Evolutionary conservation across 345 rosid genomes (phyloP).

Genomic region (Viola odorata): DNA sequence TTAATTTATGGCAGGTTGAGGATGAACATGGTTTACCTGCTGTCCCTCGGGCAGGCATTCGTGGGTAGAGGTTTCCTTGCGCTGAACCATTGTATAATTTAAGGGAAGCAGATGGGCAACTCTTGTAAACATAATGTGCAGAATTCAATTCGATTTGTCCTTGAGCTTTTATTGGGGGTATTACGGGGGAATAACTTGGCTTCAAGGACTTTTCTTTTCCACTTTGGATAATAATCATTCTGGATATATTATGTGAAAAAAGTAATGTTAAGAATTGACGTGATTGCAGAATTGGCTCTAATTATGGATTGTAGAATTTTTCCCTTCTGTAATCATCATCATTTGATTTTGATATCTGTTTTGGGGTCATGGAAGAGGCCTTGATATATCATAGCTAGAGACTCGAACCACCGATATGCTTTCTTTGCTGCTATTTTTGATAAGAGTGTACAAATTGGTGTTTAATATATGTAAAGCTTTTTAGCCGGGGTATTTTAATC

Average conservation of each 20-base stretch:
- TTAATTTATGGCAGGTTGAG: constrained; percentile 53
- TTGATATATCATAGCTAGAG: too few species aligned
- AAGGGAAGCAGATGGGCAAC: constrained; percentile 1
- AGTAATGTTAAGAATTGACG: too few species aligned
- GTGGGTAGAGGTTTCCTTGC: constrained; percentile 31
- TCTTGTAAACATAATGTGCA: constrained; percentile 6
- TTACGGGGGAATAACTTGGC: not conserved
- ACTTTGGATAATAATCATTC: not conserved
- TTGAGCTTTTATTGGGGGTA: not conserved
- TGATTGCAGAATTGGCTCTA: too few species aligned
- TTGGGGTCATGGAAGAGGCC: too few species aligned
- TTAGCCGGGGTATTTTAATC: too few species aligned
- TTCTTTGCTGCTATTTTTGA: too few species aligned
- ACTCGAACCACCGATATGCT: too few species aligned
- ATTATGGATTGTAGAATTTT: too few species aligned
- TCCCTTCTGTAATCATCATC: too few species aligned
- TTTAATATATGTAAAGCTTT: too few species aligned
- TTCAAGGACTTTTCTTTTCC: not conserved
- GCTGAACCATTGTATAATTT: not conserved
- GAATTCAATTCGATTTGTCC: not conserved
- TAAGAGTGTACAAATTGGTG: too few species aligned
- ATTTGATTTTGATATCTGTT: too few species aligned
- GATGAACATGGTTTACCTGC: constrained; percentile 89
- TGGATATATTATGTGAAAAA: constrained; percentile 1
- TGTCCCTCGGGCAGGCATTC: constrained; percentile 78